Base-by-base conservation (phyloP, 2,329 filamentous ascomycete species). In the Phaeoacremonium minimum region DNA sequence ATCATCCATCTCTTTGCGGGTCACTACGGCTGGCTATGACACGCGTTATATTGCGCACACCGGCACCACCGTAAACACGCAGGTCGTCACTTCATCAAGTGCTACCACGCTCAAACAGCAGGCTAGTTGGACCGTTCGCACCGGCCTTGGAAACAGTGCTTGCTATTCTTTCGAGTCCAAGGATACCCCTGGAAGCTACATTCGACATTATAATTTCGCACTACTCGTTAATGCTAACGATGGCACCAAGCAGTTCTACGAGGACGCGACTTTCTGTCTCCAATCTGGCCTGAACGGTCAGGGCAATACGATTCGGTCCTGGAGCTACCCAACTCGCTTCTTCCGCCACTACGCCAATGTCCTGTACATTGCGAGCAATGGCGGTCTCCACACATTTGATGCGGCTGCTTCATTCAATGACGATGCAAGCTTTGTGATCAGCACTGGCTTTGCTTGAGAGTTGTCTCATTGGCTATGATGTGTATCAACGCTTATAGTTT, bases 251-350 rank as follows among this genome's bases (percentile, higher is more conserved):
- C 56, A 61, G 35, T 80, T 82, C 56, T 26, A 57, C 4, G 77
- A 83, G 46, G 78, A 83, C 32, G 75, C 78, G 7, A 83, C 79
- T 0, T 83, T 83, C 56, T 83, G 79, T 49, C 63, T 75, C 0
- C 64, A 72, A 51, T 40, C 64, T 1, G 71, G 69, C 0, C 56
- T 83, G 15, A 73, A 55, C 44, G 71, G 73, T 5, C 50, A 64
- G 30, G 75, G 72, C 6, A 69, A 42, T 43, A 68, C 75, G 0
- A 62, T 83, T 19, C 64, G 73, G 5, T 63, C 75, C 2, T 83
- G 77, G 77, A 67, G 61, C 30, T 80, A 77, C 46, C 77, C 79
- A 0, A 79, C 76, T 0, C 66, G 77, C 30, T 80, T 63, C 40
- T 59, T 80, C 48, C 67, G 79, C 15, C 76, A 81, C 48, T 46